Conservation (phyloP, 2,329 filamentous ascomycete genomes). For the Lecanoromycetidae sp. region DNA sequence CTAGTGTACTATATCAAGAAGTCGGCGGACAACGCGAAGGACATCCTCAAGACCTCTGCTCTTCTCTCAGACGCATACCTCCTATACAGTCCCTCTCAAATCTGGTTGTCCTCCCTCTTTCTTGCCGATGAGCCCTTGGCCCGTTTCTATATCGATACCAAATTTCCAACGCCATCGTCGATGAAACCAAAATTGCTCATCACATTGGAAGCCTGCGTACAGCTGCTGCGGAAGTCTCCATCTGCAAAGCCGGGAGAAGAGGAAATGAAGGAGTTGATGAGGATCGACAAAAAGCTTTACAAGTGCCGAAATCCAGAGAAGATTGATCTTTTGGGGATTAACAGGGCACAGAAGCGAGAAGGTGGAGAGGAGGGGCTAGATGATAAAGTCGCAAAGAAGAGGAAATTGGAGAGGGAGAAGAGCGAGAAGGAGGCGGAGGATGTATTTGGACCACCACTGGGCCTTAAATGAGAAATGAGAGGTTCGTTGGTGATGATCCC, state of each 20-base stretch:
- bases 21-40: slow-evolving; percentile 62
- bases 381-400: slow-evolving; percentile 24
- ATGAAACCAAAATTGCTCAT: slow-evolving; percentile 29
- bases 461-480: neutral
- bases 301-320: slow-evolving; percentile 39
- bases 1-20: slow-evolving; percentile 39
- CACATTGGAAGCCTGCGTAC: slow-evolving; percentile 29
- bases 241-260: slow-evolving; percentile 26
- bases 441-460: slow-evolving; percentile 24
- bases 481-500: neutral
- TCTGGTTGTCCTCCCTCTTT: slow-evolving; percentile 71
- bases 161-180: slow-evolving; percentile 25
- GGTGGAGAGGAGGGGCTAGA: slow-evolving; percentile 21
- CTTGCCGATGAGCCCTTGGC: slow-evolving; percentile 52
- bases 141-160: slow-evolving; percentile 34
- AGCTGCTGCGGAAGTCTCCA: slow-evolving; percentile 27
- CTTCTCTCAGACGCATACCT: slow-evolving; percentile 93
- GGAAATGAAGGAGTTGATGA: slow-evolving; percentile 32
- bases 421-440: slow-evolving; percentile 22
- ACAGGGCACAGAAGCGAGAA: slow-evolving; percentile 31
- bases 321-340: slow-evolving; percentile 28
- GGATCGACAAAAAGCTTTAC: slow-evolving; percentile 38
- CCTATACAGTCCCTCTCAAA: slow-evolving; percentile 86
- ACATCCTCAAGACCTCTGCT: slow-evolving; percentile 65
- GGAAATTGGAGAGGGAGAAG: slow-evolving; percentile 22